These are phyloP conservation scores for Talaromyces sp. DNA, from an alignment of 2,329 filamentous ascomycete species.

Conservation along the genomic window DNA sequence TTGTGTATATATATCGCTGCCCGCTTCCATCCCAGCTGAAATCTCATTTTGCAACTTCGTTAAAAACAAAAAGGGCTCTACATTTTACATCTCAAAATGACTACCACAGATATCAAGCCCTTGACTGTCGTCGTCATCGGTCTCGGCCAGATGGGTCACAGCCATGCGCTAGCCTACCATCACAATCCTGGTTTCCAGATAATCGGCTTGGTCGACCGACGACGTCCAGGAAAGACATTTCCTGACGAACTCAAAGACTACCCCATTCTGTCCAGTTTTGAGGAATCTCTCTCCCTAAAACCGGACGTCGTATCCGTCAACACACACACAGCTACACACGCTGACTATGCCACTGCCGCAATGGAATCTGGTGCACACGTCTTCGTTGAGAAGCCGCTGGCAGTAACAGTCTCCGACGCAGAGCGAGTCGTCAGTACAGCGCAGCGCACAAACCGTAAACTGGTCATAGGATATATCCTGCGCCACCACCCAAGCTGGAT, in stretches of 20 bases:
- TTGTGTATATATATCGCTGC: background rate
- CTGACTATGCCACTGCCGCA: slow-evolving; percentile 20
- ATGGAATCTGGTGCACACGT: slow-evolving; percentile 23
- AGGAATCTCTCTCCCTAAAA: slow-evolving; percentile 17
- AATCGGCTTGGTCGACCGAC: slow-evolving; percentile 18
- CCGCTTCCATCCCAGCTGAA: background rate
- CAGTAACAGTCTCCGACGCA: slow-evolving; percentile 18
- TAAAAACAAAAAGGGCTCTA: too few species aligned
- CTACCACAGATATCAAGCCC: background rate
- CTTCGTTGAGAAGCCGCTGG: slow-evolving; percentile 22
- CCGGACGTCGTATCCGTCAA: slow-evolving; percentile 23
- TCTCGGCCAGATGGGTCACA: slow-evolving; percentile 21
- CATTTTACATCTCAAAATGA: background rate
- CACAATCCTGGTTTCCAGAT: slow-evolving; percentile 21
- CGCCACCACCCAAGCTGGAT: slow-evolving; percentile 23
- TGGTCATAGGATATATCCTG: slow-evolving; percentile 21
- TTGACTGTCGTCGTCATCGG: slow-evolving; percentile 19
- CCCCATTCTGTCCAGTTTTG: slow-evolving; percentile 7
- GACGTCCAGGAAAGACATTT: slow-evolving; percentile 13
- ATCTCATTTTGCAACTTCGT: background rate
- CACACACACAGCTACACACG: slow-evolving; percentile 21
- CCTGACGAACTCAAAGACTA: slow-evolving; percentile 18
- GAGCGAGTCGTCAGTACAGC: slow-evolving; percentile 18
- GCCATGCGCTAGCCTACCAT: slow-evolving; percentile 22
- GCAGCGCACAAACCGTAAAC: slow-evolving; percentile 18